Evolutionary conservation across 495 filamentous ascomycete genomes (phyloP).

Genomic region (Parathielavia hyrcaniae): DNA sequence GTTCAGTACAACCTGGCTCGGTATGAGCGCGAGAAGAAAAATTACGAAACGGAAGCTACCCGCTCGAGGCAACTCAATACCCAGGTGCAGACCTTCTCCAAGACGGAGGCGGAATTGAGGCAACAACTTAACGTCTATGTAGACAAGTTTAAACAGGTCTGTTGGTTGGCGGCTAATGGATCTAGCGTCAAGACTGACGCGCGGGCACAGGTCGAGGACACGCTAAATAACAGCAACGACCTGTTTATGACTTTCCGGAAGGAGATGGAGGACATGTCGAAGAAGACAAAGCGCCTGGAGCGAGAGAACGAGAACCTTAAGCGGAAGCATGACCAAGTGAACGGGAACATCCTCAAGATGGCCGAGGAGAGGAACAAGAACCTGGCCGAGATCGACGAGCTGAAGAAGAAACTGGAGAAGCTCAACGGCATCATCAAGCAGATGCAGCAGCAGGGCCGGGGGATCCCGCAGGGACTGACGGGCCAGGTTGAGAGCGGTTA

Average conservation of each 20-base stretch:
- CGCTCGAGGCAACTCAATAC: slow-evolving; percentile 77
- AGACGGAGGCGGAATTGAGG: slow-evolving; percentile 87
- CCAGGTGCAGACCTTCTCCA: slow-evolving; percentile 92
- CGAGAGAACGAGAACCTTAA: slow-evolving; percentile 91
- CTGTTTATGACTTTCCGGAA: slow-evolving; percentile 96
- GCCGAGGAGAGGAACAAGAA: slow-evolving; percentile 85
- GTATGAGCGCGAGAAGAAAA: slow-evolving; percentile 81
- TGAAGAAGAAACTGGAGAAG: slow-evolving; percentile 84
- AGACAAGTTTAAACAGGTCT: slow-evolving; percentile 99
- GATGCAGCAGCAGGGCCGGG: slow-evolving; percentile 87
- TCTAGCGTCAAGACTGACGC: slow-evolving; percentile 6
- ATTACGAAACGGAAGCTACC: slow-evolving; percentile 69
- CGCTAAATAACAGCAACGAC: slow-evolving; percentile 97
- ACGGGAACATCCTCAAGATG: slow-evolving; percentile 95
- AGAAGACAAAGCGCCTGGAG: slow-evolving; percentile 95
- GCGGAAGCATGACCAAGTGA: slow-evolving; percentile 88
- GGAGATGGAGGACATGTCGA: slow-evolving; percentile 99
- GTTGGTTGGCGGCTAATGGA: slow-evolving; percentile 22
- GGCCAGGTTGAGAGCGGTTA: slow-evolving; percentile 51
- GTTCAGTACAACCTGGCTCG: slow-evolving; percentile 82
- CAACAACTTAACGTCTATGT: slow-evolving; percentile 98
- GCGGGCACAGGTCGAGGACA: slow-evolving; percentile 80
- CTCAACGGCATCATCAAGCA: slow-evolving; percentile 87
- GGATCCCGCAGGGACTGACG: slow-evolving; percentile 52
- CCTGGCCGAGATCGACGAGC: slow-evolving; percentile 70